Evolutionary conservation across 495 filamentous ascomycete species (phyloP).

Genomic region (Tetracladium marchalianum): DNA sequence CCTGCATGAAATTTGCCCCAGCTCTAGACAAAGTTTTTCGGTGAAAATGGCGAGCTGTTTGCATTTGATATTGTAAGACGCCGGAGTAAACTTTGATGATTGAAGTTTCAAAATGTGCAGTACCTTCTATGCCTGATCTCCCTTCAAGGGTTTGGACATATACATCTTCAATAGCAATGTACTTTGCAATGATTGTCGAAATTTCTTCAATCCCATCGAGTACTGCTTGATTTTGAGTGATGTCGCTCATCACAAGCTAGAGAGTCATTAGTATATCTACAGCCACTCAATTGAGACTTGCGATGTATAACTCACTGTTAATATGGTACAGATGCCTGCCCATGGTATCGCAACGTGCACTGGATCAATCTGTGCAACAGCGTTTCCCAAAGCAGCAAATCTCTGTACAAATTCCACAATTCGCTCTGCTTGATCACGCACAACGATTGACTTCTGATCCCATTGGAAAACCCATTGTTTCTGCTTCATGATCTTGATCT

Average conservation of each 20-base stretch:
- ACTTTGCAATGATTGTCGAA: conserved; percentile 3
- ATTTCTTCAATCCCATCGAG: conserved; percentile 4
- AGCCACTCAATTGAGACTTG: not conserved
- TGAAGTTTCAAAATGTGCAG: not conserved
- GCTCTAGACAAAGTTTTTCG: not conserved
- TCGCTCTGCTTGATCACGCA: conserved; percentile 8
- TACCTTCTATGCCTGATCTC: not conserved
- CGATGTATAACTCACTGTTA: not conserved
- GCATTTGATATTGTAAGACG: conserved; percentile 1
- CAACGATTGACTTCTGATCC: conserved; percentile 5
- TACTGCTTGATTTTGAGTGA: conserved; percentile 1
- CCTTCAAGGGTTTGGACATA: conserved; percentile 3
- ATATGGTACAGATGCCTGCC: conserved; percentile 2
- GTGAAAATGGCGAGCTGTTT: conserved; percentile 5
- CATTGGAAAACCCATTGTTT: conserved; percentile 10
- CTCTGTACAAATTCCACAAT: conserved; percentile 7
- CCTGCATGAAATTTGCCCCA: conserved; percentile 2
- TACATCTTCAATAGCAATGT: conserved; percentile 7
- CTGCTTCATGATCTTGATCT: conserved; percentile 8
- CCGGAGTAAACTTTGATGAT: conserved; percentile 4
- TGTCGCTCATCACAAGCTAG: conserved; percentile 4
- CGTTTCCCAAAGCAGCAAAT: not conserved
- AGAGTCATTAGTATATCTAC: not conserved
- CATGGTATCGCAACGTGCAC: conserved; percentile 6
- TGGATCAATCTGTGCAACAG: conserved; percentile 7